Percentiles rank a stretch among this genome's conserved stretches.
phyloP scores from a whole-genome alignment of 345 rosid genomes.

The Euphorbia pulcherrima region DNA sequence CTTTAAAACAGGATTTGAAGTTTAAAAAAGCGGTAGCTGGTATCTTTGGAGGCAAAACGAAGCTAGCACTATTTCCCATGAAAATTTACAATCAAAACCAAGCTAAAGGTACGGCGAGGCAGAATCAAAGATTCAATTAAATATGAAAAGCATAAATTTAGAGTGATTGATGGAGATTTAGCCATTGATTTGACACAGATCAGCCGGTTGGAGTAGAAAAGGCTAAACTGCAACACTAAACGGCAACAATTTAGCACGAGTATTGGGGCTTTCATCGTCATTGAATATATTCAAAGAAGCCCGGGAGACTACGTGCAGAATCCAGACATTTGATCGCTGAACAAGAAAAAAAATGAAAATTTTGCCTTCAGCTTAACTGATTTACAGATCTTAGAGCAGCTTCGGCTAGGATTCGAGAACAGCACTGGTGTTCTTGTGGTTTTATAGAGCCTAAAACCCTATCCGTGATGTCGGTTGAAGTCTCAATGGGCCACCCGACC shows the following conservation, averaged over 20 bases:
- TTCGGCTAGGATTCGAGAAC: not conserved
- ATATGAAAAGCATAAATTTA: not conserved
- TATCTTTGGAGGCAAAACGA: no score
- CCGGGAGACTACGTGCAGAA: conserved; percentile 23
- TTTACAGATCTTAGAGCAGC: not conserved
- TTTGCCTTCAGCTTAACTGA: not conserved
- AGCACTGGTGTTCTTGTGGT: not conserved
- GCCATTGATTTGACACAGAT: conserved; percentile 38
- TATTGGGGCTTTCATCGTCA: conserved; percentile 24
- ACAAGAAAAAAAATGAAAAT: not conserved
- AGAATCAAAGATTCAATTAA: not conserved
- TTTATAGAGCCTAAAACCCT: conserved; percentile 8
- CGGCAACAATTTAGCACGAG: conserved; percentile 20
- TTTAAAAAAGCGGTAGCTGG: no score
- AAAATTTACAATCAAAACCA: conserved; percentile 23
- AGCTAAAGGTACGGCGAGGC: conserved; percentile 58
- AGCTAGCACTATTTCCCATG: conserved; percentile 43
- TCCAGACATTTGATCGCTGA: not conserved
- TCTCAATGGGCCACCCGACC: no score
- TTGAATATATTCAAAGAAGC: conserved; percentile 10
- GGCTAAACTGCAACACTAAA: conserved; percentile 28
- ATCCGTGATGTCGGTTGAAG: no score
- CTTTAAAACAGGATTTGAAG: conserved; percentile 22
- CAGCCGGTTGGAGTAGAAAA: conserved; percentile 1
- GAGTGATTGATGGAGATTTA: conserved; percentile 20